These are phyloP conservation scores for Ascosphaera apis DNA, from an alignment of 2,329 filamentous ascomycete species.

Conservation along the genomic window DNA sequence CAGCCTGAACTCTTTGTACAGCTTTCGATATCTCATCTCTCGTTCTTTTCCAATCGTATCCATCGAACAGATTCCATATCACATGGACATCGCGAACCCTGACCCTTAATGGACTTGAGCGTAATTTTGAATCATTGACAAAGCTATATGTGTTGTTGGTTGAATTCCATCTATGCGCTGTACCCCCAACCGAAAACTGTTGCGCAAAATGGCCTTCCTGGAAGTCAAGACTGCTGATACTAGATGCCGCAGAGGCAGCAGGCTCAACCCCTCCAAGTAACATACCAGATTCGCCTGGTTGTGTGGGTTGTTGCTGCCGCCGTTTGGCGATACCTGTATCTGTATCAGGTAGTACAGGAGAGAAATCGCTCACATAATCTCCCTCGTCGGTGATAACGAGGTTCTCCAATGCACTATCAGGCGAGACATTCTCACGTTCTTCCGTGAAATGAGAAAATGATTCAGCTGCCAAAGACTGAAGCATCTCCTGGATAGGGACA, in stretches of 20 bases:
- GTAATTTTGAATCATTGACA: conserved; percentile 36
- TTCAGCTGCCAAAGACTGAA: conserved; percentile 75
- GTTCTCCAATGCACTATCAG: conserved; percentile 16
- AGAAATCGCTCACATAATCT: conserved; percentile 33
- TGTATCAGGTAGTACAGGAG: conserved; percentile 19
- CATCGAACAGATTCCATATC: conserved; percentile 96
- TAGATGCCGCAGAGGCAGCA: conserved; percentile 30
- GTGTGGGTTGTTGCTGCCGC: background rate
- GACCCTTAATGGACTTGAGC: conserved; percentile 49
- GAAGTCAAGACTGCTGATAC: conserved; percentile 42
- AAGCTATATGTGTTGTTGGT: conserved; percentile 49
- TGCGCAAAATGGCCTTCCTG: conserved; percentile 56
- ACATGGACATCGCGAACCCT: conserved; percentile 69
- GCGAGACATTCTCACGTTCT: conserved; percentile 17
- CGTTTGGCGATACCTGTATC: conserved; percentile 8
- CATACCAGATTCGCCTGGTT: conserved; percentile 11
- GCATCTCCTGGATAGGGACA: conserved; percentile 65
- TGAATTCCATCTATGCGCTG: conserved; percentile 62
- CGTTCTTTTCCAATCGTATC: conserved; percentile 86
- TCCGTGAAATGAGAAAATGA: conserved; percentile 15
- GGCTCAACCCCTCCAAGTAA: conserved; percentile 30
- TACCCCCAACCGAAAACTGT: conserved; percentile 36
- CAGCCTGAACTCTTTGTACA: conserved; percentile 66
- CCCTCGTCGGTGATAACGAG: conserved; percentile 18
- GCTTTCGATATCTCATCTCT: conserved; percentile 68